A percentile compares a stretch with the other conserved stretches of the same genome.
Evolutionary conservation across 2,329 filamentous ascomycete genomes (phyloP).

Genomic region (Truncatella angustata): DNA sequence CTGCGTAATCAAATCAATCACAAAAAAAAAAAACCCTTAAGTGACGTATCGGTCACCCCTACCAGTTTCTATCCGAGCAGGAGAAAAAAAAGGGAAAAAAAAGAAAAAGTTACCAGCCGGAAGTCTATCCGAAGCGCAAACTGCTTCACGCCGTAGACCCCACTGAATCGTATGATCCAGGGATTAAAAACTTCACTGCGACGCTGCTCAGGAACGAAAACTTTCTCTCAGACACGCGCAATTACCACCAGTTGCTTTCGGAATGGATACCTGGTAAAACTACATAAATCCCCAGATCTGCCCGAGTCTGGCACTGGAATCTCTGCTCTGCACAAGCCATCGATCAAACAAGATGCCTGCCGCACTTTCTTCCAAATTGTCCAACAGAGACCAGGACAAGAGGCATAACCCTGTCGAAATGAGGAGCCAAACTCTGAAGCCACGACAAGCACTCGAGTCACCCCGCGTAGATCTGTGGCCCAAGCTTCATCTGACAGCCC

Average conservation of each 20-base stretch:
- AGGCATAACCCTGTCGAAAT: background rate
- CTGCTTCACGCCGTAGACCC: background rate
- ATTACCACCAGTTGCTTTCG: no score
- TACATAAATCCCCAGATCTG: no score
- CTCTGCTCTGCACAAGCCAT: no score
- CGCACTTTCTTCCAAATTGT: no score
- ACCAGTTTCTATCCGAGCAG: no score
- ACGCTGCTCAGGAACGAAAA: background rate
- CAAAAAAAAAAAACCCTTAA: no score
- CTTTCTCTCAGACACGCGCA: no score
- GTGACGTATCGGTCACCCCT: background rate
- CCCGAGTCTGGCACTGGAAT: no score
- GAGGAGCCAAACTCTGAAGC: background rate
- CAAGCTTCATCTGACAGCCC: background rate
- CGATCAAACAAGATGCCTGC: no score
- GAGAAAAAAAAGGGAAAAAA: background rate
- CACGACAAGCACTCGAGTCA: background rate
- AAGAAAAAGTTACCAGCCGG: background rate
- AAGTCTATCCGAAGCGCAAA: constrained; percentile 1
- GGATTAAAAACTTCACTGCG: background rate
- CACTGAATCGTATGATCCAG: constrained; percentile 4
- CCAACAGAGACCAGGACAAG: no score
- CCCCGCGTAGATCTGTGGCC: background rate
- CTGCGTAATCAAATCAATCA: no score
- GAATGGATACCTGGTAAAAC: no score